Evolutionary conservation across 305 asterid species (phyloP).

Genomic region (Fraxinus latifolia): DNA sequence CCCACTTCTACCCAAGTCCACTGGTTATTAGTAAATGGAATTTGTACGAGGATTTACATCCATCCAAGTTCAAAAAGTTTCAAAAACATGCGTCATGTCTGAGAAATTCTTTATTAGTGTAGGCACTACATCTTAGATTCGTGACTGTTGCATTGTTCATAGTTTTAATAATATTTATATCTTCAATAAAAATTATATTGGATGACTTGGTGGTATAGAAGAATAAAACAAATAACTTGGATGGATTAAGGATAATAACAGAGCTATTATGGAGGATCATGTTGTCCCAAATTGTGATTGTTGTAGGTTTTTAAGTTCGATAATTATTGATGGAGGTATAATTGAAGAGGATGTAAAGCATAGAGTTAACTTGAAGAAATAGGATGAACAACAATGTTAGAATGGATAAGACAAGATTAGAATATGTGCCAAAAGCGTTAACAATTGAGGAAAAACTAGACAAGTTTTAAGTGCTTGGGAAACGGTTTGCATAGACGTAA

Average conservation of each 20-base stretch:
- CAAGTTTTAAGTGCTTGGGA: neutral
- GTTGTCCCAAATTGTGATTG: neutral
- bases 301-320: neutral
- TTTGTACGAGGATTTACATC: neutral
- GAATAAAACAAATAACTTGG: neutral
- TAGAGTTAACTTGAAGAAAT: neutral
- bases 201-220: neutral
- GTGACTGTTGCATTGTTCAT: neutral
- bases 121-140: neutral
- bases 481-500: neutral
- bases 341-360: neutral
- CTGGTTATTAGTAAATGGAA: neutral
- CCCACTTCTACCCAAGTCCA: neutral
- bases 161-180: neutral
- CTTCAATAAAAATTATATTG: neutral
- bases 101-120: neutral
- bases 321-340: neutral
- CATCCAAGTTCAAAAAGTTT: slow-evolving; percentile 5
- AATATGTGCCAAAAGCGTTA: neutral
- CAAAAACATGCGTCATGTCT: neutral
- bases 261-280: neutral
- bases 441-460: neutral
- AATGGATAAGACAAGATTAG: neutral
- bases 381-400: neutral
- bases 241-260: neutral